These are phyloP conservation scores for Dillenia suffruticosa DNA, from an alignment of 164 flowering plant species.

Conservation along the genomic window DNA sequence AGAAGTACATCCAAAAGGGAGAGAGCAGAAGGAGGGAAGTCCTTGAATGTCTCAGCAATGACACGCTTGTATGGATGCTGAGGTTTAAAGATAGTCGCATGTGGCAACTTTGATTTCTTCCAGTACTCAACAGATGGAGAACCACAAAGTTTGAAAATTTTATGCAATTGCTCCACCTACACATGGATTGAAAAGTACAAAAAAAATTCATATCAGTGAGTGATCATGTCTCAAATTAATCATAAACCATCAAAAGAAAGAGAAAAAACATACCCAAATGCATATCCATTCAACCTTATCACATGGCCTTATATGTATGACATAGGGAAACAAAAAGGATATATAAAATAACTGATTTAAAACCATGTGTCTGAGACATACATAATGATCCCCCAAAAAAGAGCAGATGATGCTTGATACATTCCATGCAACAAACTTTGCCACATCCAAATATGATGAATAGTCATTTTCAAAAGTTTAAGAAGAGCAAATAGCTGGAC, in stretches of 20 bases:
- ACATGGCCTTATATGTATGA: too few relatives aligned
- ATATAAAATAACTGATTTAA: too few relatives aligned
- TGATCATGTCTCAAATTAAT: background rate
- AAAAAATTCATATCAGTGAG: background rate
- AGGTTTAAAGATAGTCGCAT: conserved; percentile 85
- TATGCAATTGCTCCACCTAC: conserved; percentile 87
- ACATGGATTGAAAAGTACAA: background rate
- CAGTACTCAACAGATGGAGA: conserved; percentile 91
- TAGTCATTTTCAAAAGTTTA: too few relatives aligned
- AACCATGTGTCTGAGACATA: too few relatives aligned
- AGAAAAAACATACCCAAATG: background rate
- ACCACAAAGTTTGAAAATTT: conserved; percentile 93
- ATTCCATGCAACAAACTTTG: too few relatives aligned
- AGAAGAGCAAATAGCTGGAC: too few relatives aligned
- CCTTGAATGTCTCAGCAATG: conserved; percentile 72
- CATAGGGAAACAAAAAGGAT: too few relatives aligned
- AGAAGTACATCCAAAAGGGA: conserved; percentile 73
- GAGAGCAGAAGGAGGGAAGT: conserved; percentile 62
- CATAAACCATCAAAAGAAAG: conserved; percentile 1
- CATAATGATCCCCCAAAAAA: too few relatives aligned
- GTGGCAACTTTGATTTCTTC: conserved; percentile 71
- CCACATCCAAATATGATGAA: too few relatives aligned
- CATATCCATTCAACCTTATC: too few relatives aligned
- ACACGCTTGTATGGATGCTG: conserved; percentile 70
- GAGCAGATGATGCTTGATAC: too few relatives aligned